Evolutionary conservation across 139 green algal species (phyloP), one percentile per base, ranked within the genome.

Genomic region (Desmodesmus armatus): DNA sequence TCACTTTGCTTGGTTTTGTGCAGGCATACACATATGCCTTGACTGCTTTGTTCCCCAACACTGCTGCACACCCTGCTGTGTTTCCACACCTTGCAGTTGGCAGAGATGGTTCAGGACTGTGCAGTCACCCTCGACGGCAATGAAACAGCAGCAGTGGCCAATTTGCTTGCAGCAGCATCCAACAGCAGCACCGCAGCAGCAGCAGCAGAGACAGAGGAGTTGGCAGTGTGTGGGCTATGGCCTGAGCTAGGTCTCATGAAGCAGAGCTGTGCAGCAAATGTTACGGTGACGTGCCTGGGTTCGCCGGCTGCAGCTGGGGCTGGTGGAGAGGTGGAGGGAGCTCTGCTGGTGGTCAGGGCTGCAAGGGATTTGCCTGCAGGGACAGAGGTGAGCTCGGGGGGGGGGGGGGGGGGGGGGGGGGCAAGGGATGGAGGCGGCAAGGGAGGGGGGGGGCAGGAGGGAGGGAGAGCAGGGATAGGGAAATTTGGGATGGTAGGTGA

Each of bases 41-140:
- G n/a, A n/a, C n/a, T n/a, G n/a, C n/a, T n/a, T n/a, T n/a, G n/a
- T n/a, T n/a, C n/a, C n/a, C n/a, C n/a, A n/a, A n/a, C n/a, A n/a
- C n/a, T n/a, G n/a, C n/a, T n/a, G n/a, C n/a, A n/a, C n/a, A n/a
- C n/a, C n/a, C n/a, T n/a, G n/a, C n/a, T n/a, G n/a, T n/a, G n/a
- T n/a, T n/a, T n/a, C n/a, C n/a, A n/a, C n/a, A n/a, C n/a, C n/a
- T n/a, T n/a, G n/a, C n/a, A 82, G 55, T 25, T 82, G 23, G 76
- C 76, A 29, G 76, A 72, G 27, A 71, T 82, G 55, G 40, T 82
- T 13, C 76, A 82, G 37, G 76, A 82, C 15, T 82, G 76, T 53
- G 53, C 53, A 2, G 71, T 72, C 40, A 82, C 76, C 11, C 23
- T 82, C 25, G 76, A 82, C 37, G 37, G 55, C 25, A 5, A n/a